Evolutionary conservation across 202 grass and related monocot species (phyloP), one percentile per base, ranked within the genome.

Genomic region (Cymbopogon flexuosus): DNA sequence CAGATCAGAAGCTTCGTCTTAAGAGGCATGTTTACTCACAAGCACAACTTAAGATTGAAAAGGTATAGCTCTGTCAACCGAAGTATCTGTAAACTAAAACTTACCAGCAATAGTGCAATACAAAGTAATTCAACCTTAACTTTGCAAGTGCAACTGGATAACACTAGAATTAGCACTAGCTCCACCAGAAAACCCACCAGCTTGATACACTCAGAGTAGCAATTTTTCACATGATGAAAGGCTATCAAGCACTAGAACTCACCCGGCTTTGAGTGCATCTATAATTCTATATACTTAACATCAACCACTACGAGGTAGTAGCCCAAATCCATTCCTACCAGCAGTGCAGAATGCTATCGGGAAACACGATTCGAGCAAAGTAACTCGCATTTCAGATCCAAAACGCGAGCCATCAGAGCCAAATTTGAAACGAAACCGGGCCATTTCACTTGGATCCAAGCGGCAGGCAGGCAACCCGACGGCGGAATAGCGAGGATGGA

Each of bases 361-460:
- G 31, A 54, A 70, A 56, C 15, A 75, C 30, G 27, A 52, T 39
- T 75, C 2, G 11, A 59, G 47, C 35, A 30, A 45, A 69, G 42
- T 13, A 59, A 42, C 10, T 39, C 10, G 9, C 67, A 73, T 72
- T 74, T 69, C 79, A 86, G 73, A 89, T 89, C 83, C 68, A 89
- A n/a, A 78, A 73, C 60, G 45, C 39, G 67, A 51, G 24, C 5
- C 73, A 49, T 24, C 13, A 47, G 33, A 64, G 33, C 35, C 36
- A 22, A 57, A 65, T 63, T 54, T 13, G 43, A 74, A 81, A 77
- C 30, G 18, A 75, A 70, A 10, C 82, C 35, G 22, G 59, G 19
- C 29, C 66, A 61, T 60, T 82, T 60, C 30, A 31, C 65, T 73
- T 14, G 62, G 78, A 85, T 85, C 74, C 43, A 56, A 71, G 82